Base-by-base conservation (phyloP, 2,329 filamentous ascomycete species). In the Rutstroemia sydowiana region DNA sequence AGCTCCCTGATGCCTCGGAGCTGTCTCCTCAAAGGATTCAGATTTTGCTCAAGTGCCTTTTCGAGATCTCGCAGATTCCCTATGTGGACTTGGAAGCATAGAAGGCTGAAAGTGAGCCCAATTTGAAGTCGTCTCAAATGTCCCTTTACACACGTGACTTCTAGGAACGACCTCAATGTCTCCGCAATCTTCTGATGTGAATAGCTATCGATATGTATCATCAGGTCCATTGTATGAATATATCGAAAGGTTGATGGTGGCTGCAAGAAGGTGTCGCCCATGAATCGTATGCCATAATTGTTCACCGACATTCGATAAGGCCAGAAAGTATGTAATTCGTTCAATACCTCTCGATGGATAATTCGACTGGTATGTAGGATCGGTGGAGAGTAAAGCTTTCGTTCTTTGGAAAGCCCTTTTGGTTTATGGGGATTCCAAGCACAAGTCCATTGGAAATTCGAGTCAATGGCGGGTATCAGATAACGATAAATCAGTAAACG, bases 121-220 rank as follows among this genome's bases (percentile, higher is more conserved):
- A 51, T 51, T 46, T 51, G 42, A 14, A 51, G 14, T 6, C 48
- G 48, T 46, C 48, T 23, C 7, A 51, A 23, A 21, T 46, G 48
- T 46, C 48, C 48, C 9, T 51, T 45, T n/a, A 34, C 48, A 14
- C 48, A 51, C 32, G 31, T 51, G 14, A 44, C 41, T 28, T 51
- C 48, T 11, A 51, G n/a, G 11, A 34, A 51, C 9, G 48, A 51
- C 8, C 41, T 51, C 7, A 51, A 18, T n/a, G 46, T 46, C 8
- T 46, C 45, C 6, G 48, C 48, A 46, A 46, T 46, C 26, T 51
- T 51, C 32, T 36, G 2, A 23, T 51, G 48, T 26, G 48, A 51
- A 18, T 46, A 51, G n/a, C 42, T 46, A 26, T 51, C 45, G 41
- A 51, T 51, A n/a, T 51, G 48, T 8, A 51, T 46, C 34, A 41